Percentiles rank a stretch among this genome's conserved stretches.
These are phyloP conservation scores for Ophiosphaerella korrae DNA, from an alignment of 2,329 filamentous ascomycete genomes.

Conservation along the genomic window DNA sequence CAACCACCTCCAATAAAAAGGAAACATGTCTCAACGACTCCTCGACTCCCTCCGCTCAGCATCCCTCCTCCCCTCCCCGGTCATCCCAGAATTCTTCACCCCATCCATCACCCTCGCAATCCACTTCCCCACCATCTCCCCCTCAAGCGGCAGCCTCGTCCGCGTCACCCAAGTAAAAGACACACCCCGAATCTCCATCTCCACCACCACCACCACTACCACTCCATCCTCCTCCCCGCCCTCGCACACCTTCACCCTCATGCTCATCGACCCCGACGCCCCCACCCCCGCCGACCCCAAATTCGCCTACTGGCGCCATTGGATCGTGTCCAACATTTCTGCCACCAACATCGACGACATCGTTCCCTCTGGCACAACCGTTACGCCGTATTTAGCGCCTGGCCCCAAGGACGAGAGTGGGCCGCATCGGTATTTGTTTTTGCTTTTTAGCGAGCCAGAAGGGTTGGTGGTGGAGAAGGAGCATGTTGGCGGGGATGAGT, in stretches of 20 bases:
- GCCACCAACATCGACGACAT: conserved; percentile 3
- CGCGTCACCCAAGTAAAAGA: conserved; percentile 43
- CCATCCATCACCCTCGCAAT: conserved; percentile 51
- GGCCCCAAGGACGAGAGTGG: conserved; percentile 43
- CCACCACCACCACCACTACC: conserved; percentile 1
- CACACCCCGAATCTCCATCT: conserved; percentile 30
- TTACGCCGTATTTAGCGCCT: conserved; percentile 41
- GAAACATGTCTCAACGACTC: conserved; percentile 9
- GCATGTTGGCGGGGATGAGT: conserved; percentile 44
- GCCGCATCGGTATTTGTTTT: conserved; percentile 43
- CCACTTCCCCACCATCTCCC: conserved; percentile 29
- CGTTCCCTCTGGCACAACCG: conserved; percentile 19
- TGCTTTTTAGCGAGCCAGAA: conserved; percentile 37
- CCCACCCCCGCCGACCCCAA: conserved; percentile 61
- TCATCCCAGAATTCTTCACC: conserved; percentile 53
- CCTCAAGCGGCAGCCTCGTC: conserved; percentile 32
- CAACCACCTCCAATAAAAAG: neutral
- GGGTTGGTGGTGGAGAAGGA: conserved; percentile 24
- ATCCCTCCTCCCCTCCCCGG: conserved; percentile 33
- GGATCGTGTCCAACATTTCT: conserved; percentile 49
- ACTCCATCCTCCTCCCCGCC: conserved; percentile 17
- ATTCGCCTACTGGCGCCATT: conserved; percentile 62
- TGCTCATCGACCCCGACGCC: conserved; percentile 61
- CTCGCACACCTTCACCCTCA: conserved; percentile 50
- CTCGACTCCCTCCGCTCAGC: conserved; percentile 31